Conservation (phyloP, 495 filamentous ascomycete genomes). For the Penicillium canariense region DNA sequence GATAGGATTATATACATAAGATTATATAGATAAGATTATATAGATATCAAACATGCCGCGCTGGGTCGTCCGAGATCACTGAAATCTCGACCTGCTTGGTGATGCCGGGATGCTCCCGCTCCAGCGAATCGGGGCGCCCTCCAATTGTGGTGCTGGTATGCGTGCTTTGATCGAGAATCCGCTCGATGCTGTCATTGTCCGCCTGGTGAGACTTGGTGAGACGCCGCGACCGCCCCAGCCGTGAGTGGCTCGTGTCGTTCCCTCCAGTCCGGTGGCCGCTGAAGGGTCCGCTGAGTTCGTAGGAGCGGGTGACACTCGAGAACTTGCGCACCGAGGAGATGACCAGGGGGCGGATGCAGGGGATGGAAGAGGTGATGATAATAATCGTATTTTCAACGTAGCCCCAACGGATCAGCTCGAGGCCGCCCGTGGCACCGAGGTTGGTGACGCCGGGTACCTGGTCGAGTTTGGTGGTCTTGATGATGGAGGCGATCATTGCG, state of each 20-base stretch:
- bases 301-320: conserved; percentile 33
- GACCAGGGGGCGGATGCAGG: conserved; percentile 34
- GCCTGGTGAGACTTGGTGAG: conserved; percentile 18
- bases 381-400: conserved; percentile 36
- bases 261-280: conserved; percentile 12
- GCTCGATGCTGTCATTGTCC: conserved; percentile 33
- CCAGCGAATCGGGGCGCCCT: conserved; percentile 16
- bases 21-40: background rate
- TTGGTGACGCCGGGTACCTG: conserved; percentile 35
- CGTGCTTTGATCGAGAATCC: conserved; percentile 22
- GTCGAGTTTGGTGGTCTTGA: conserved; percentile 42
- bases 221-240: conserved; percentile 6
- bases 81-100: conserved; percentile 37
- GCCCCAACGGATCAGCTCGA: conserved; percentile 36
- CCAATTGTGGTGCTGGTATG: conserved; percentile 17
- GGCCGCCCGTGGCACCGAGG: conserved; percentile 25
- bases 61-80: conserved; percentile 15
- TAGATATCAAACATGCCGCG: background rate
- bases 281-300: conserved; percentile 32
- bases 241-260: conserved; percentile 19
- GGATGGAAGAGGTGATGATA: conserved; percentile 37
- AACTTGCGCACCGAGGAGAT: conserved; percentile 41
- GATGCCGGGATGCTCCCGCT: conserved; percentile 19
- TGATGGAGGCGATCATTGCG: conserved; percentile 41
- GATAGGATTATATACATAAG: background rate